phyloP scores from a whole-genome alignment of 768 basidiomycete species.

The Collybiopsis confluens region DNA sequence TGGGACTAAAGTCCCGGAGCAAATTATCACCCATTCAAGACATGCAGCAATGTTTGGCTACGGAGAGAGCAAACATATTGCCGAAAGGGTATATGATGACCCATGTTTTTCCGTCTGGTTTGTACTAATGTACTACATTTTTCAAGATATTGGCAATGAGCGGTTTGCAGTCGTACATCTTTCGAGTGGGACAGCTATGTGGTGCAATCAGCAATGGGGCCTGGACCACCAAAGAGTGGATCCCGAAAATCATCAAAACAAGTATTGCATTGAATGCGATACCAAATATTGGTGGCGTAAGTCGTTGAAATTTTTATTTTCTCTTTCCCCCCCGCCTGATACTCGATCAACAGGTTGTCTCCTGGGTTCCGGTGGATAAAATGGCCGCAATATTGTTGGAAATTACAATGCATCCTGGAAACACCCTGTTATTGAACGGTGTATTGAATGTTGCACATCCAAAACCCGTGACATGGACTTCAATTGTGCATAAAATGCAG shows the following conservation, averaged over 20 bases:
- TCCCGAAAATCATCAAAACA: conserved; percentile 26
- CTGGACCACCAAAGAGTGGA: conserved; percentile 25
- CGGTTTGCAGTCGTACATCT: not conserved
- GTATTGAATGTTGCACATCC: not conserved
- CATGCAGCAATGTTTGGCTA: conserved; percentile 27
- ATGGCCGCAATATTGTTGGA: not conserved
- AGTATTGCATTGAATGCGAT: conserved; percentile 19
- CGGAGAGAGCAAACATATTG: conserved; percentile 32
- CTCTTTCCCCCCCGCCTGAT: not conserved
- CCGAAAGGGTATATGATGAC: conserved; percentile 21
- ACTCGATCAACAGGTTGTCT: not conserved
- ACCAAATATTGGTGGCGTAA: conserved; percentile 18
- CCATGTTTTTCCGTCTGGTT: not conserved
- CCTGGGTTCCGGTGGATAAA: not conserved
- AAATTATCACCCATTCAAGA: not conserved
- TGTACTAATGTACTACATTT: not conserved
- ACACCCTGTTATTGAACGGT: not conserved
- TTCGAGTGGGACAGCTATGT: conserved; percentile 24
- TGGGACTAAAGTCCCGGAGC: conserved; percentile 5
- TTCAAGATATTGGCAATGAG: not conserved
- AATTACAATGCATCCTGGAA: not conserved
- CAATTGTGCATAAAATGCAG: not conserved
- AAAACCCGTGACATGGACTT: not conserved
- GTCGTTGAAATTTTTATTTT: conserved; percentile 4
- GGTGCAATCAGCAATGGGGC: conserved; percentile 23